Base-by-base conservation (phyloP, 2,329 filamentous ascomycete genomes). In the Lasiodiplodia citricola region DNA sequence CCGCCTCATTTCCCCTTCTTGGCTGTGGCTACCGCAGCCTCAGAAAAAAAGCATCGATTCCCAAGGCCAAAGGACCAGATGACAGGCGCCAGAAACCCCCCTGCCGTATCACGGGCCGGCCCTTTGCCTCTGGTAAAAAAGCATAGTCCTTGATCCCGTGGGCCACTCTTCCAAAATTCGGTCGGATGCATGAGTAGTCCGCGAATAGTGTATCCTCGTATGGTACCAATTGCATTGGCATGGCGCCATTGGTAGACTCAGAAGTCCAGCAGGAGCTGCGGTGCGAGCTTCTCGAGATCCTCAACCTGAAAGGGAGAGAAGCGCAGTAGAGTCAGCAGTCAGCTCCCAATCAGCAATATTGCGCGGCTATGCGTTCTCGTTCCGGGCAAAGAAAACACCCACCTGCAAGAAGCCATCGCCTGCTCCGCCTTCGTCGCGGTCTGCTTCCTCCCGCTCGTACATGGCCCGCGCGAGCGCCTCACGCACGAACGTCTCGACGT, bases 401-500 rank as follows among this genome's bases (percentile, higher is more conserved):
- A 74, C 91, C 87, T 96, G 92, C 44, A 95, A 78, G 75, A 94
- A 94, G 4, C 87, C 89, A 69, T 88, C 85, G 72, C 73, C 71
- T 64, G 74, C 71, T 70, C 78, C 70, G 68, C 75, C 71, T 64
- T 74, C 69, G 67, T 76, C 74, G 13, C 75, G 41, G n/a, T 71
- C 78, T 41, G 79, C 78, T 79, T 84, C 80, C 51, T 78, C 83
- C 76, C 91, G 90, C 83, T 93, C 91, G 69, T 89, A 88, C 11
- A 90, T 88, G 50, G 92, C 90, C 75, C 95, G 83, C 18, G 93
- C 93, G 77, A 98, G 89, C 1, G 93, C 93, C 82, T 98, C 95
- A 70, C 92, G 87, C 66, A 97, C 91, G 81, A 97, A 98, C 0
- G 95, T 88, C 79, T 97, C 93, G 80, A 97, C 87, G 78, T 98